Evolutionary conservation across 2,329 filamentous ascomycete species (phyloP).

Genomic region (Trichoderma hamatum): DNA sequence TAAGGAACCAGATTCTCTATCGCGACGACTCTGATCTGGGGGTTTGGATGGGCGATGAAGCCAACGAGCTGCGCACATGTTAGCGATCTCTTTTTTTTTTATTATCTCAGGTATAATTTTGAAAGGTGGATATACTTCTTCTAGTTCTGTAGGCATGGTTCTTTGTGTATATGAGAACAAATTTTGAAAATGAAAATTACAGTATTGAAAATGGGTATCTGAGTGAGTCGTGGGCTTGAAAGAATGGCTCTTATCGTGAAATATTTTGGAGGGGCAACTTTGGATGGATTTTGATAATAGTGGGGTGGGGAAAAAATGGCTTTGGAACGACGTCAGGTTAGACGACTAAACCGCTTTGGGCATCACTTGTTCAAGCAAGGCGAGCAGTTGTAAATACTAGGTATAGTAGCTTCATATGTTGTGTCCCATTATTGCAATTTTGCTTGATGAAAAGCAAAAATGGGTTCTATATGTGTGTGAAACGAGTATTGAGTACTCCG

Average conservation of each 20-base stretch:
- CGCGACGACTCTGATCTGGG: slow-evolving; percentile 84
- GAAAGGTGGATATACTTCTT: slow-evolving; percentile 60
- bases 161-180: background rate
- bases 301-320: slow-evolving; percentile 28
- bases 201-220: background rate
- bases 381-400: background rate
- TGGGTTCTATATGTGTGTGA: too few species aligned
- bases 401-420: background rate
- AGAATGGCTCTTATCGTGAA: slow-evolving; percentile 15
- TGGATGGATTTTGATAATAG: slow-evolving; percentile 24
- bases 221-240: background rate
- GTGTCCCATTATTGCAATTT: too few species aligned
- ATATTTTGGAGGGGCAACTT: slow-evolving; percentile 32
- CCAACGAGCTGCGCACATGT: slow-evolving; percentile 71
- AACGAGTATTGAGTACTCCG: background rate
- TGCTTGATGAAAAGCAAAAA: too few species aligned
- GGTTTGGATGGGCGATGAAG: slow-evolving; percentile 90
- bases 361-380: background rate
- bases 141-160: slow-evolving; percentile 73
- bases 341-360: slow-evolving; percentile 12
- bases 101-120: background rate
- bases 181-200: background rate
- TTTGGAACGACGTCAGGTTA: slow-evolving; percentile 11
- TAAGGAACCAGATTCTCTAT: slow-evolving; percentile 87
- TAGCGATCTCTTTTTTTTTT: background rate